These are phyloP conservation scores for Boletus vermiculosoides DNA, from an alignment of 768 basidiomycete genomes.

Conservation along the genomic window DNA sequence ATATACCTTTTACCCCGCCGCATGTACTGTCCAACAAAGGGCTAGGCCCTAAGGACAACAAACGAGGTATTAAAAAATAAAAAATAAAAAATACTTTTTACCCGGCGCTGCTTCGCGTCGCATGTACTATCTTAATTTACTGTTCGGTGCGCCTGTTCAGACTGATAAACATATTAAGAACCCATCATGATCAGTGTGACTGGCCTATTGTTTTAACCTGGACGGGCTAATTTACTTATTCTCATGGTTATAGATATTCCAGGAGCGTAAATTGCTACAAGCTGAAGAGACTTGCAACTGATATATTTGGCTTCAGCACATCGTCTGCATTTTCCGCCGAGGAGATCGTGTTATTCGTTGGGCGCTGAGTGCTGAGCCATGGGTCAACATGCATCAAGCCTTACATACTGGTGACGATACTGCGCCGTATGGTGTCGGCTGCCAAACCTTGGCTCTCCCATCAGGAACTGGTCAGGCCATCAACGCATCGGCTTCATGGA, in stretches of 20 bases:
- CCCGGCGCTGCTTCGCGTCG: too few species aligned
- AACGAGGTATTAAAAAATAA: too few species aligned
- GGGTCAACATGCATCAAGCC: neutral
- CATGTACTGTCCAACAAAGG: too few species aligned
- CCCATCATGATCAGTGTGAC: neutral
- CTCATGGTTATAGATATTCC: neutral
- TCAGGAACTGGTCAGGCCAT: neutral
- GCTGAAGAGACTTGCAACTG: too few species aligned
- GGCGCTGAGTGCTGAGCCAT: too few species aligned
- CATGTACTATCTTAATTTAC: neutral
- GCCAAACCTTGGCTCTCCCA: neutral
- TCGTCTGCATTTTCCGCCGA: neutral
- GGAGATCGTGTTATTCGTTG: neutral
- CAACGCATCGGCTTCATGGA: neutral
- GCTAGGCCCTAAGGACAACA: too few species aligned
- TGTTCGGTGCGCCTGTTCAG: neutral
- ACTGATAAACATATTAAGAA: neutral
- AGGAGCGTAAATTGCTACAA: neutral
- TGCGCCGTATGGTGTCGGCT: neutral
- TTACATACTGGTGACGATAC: neutral
- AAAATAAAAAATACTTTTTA: too few species aligned
- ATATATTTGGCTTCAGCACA: neutral
- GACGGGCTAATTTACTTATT: too few species aligned
- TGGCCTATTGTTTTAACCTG: neutral
- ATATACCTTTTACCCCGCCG: neutral